phyloP scores from a whole-genome alignment of 306 rosid species.

The Pyrus communis region DNA sequence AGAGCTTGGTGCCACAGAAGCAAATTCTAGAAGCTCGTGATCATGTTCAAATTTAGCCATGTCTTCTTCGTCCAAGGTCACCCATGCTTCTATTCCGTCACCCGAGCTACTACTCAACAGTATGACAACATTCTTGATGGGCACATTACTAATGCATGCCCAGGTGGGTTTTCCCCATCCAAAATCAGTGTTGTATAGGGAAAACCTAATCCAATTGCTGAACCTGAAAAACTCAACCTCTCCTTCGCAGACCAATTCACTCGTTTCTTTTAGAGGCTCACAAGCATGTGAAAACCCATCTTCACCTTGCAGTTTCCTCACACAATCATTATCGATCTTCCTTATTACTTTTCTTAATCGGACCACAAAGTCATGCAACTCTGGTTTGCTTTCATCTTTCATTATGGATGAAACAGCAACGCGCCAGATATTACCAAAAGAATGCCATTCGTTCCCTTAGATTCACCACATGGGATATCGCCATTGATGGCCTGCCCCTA shows the following conservation, averaged over 20 bases:
- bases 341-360: background rate
- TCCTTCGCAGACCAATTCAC: background rate
- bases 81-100: slow-evolving; percentile 11
- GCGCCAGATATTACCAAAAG: slow-evolving; percentile 6
- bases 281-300: background rate
- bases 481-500: background rate
- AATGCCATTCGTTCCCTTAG: slow-evolving; percentile 2
- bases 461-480: slow-evolving; percentile 6
- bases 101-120: slow-evolving; percentile 7
- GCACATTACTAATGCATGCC: slow-evolving; percentile 11
- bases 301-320: slow-evolving; percentile 3
- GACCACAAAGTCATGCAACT: background rate
- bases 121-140: background rate
- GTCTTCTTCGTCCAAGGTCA: slow-evolving; percentile 1
- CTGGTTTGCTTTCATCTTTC: background rate
- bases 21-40: background rate
- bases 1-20: background rate
- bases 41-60: background rate
- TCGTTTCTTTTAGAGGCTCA: background rate
- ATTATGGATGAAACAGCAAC: background rate
- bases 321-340: background rate
- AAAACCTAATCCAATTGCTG: slow-evolving; percentile 16
- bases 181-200: slow-evolving; percentile 5
- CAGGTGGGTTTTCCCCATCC: slow-evolving; percentile 16
- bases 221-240: slow-evolving; percentile 9